phyloP scores from a whole-genome alignment of 2,329 filamentous ascomycete genomes.

The Bipolaris bicolor region DNA sequence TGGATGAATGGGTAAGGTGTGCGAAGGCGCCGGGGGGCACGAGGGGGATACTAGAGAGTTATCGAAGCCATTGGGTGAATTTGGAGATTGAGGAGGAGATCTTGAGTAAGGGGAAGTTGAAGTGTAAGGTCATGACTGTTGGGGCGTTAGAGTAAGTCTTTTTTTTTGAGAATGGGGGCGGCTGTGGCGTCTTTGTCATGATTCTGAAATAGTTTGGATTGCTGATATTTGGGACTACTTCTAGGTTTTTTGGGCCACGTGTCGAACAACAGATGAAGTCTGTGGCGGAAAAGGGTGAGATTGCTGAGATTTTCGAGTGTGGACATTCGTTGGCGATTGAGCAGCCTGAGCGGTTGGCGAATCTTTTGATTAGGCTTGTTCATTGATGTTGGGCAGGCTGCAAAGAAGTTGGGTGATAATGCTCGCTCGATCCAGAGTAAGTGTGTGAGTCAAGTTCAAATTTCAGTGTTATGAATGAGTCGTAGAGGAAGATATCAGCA shows the following conservation, averaged over 20 bases:
- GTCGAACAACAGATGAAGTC: slow-evolving; percentile 34
- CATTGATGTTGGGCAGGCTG: neutral
- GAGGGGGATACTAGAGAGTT: slow-evolving; percentile 29
- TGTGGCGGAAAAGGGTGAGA: slow-evolving; percentile 39
- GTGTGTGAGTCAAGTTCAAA: neutral
- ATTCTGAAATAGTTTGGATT: neutral
- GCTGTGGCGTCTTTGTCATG: neutral
- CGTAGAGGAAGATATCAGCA: neutral
- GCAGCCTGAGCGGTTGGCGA: slow-evolving; percentile 25
- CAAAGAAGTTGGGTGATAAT: neutral
- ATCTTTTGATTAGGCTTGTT: slow-evolving; percentile 22
- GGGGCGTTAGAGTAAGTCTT: slow-evolving; percentile 27
- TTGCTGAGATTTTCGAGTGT: slow-evolving; percentile 33
- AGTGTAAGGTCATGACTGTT: slow-evolving; percentile 30
- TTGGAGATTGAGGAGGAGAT: slow-evolving; percentile 31
- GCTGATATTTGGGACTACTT: neutral
- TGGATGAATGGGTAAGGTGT: slow-evolving; percentile 29
- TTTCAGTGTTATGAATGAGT: neutral
- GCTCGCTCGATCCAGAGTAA: neutral
- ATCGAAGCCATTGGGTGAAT: slow-evolving; percentile 30
- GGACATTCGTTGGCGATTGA: slow-evolving; percentile 29
- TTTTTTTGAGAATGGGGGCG: neutral
- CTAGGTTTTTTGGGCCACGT: slow-evolving; percentile 26
- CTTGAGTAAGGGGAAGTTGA: slow-evolving; percentile 20
- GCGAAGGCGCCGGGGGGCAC: slow-evolving; percentile 27